Conservation (phyloP, 139 green algal genomes). For the Chlamydomonas sphaeroides region DNA sequence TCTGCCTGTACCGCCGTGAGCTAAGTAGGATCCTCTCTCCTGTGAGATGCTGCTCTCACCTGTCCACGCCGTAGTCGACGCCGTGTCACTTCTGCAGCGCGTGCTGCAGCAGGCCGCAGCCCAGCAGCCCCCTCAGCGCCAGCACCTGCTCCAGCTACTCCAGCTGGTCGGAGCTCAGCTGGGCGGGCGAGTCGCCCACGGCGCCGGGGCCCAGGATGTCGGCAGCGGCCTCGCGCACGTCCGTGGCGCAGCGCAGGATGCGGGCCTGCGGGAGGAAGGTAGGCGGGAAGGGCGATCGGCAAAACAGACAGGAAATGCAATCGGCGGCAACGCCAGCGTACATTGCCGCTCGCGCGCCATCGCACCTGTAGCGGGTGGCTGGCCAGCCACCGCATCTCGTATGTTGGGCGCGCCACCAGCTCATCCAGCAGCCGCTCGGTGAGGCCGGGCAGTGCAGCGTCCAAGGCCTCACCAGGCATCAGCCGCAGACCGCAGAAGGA, state of each 20-base stretch:
- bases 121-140: constrained; percentile 58
- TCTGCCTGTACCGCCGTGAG: too few species aligned
- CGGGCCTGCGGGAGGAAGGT: too few species aligned
- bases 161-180: neutral
- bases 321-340: too few species aligned
- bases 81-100: constrained; percentile 51
- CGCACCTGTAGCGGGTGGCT: neutral
- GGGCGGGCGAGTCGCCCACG: too few species aligned
- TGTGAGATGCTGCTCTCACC: too few species aligned
- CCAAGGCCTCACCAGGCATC: constrained; percentile 43
- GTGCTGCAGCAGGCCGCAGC: constrained; percentile 52
- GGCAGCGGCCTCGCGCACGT: too few species aligned
- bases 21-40: too few species aligned
- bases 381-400: constrained; percentile 49
- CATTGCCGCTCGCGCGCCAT: too few species aligned
- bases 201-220: too few species aligned
- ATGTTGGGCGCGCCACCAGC: constrained; percentile 40
- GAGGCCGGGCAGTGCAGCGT: constrained; percentile 19
- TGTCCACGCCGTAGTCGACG: constrained; percentile 57
- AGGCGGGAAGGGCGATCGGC: too few species aligned
- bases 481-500: constrained; percentile 47
- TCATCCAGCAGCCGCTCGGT: constrained; percentile 3
- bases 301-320: too few species aligned
- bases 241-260: too few species aligned
- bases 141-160: constrained; percentile 52